Evolutionary conservation across 2,329 filamentous ascomycete genomes (phyloP), one percentile per base, ranked within the genome.

Genomic region (Aspergillus sp.): DNA sequence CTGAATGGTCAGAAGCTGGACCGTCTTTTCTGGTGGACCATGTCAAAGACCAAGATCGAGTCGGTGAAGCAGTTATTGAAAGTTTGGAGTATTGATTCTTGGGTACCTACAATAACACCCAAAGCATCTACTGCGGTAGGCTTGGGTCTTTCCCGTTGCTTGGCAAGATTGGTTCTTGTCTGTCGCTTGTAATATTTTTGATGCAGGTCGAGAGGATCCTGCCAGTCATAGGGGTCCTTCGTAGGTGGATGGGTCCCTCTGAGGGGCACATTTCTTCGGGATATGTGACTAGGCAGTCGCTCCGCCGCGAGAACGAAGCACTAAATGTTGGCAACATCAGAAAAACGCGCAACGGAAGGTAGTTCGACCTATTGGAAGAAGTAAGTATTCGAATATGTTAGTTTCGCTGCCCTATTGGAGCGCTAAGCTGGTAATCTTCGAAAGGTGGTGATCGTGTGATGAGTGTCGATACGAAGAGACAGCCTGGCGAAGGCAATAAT

Each of bases 401-500:
- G 17, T 9, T 42, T 24, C 42, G 15, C 22, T 18, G 45, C 53
- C 45, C 26, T 38, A 18, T 11, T 43, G 50, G 36, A 38, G 47
- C 36, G 39, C 12, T 43, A 42, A 54, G 26, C 18, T 41, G 34
- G 53, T 45, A 48, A 56, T 55, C 52, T 53, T 11, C 11, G 13
- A 22, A 42, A 41, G 26, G 34, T 34, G 30, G 47, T 45, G 42
- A 55, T 45, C 43, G 32, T 42, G 48, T 48, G 36, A 55, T 39
- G 17, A 50, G 38, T 52, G 38, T 45, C 39, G 48, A 59, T 48
- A 44, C 9, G 48, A 34, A 42, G 20, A 48, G 36, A 38, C 41
- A 55, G 53, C 52, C 59, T 48, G 12, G 38, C 48, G 39, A 51
- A 58, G 54, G 56, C 58, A 18, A 57, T 22, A 55, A 55, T 59